A percentile compares a stretch with the other conserved stretches of the same genome.
phyloP scores from a whole-genome alignment of 495 filamentous ascomycete genomes.

The Schizothecium vesticola region DNA sequence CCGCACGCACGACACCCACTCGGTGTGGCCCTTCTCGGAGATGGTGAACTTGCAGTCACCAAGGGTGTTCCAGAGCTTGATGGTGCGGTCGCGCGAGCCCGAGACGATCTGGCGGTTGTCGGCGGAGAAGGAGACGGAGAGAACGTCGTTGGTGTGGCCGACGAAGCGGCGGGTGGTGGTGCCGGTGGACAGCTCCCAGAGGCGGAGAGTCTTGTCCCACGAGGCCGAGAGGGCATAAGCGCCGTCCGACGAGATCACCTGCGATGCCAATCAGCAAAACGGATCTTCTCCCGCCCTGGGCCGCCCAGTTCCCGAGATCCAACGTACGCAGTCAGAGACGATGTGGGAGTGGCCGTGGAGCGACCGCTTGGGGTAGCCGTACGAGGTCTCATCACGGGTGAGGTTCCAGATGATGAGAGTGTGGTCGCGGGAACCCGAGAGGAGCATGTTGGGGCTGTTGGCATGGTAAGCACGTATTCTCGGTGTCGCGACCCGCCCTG shows the following conservation, averaged over 20 bases:
- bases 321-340: conserved; percentile 98
- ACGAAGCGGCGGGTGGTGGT: conserved; percentile 96
- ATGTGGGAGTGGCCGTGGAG: conserved; percentile 99
- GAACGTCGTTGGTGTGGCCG: conserved; percentile 98
- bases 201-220: conserved; percentile 99
- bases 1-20: conserved; percentile 99
- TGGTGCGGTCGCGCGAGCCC: conserved; percentile 92
- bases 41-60: conserved; percentile 99
- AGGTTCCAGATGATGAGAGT: conserved; percentile 99
- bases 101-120: conserved; percentile 99
- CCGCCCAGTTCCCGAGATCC: neutral
- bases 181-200: conserved; percentile 97
- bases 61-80: conserved; percentile 99
- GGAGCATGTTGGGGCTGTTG: conserved; percentile 97
- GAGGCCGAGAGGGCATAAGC: conserved; percentile 98
- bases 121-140: conserved; percentile 99
- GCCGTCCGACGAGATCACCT: conserved; percentile 99
- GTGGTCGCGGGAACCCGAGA: conserved; percentile 96
- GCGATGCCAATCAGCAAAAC: conserved; percentile 34
- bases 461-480: conserved; percentile 25
- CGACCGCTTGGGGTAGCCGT: conserved; percentile 97
- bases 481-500: conserved; percentile 5
- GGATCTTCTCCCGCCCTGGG: conserved; percentile 13
- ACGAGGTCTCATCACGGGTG: conserved; percentile 93
- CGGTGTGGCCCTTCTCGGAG: conserved; percentile 98